phyloP scores from a whole-genome alignment of 2,329 filamentous ascomycete genomes.

The Elsinoe ampelina region DNA sequence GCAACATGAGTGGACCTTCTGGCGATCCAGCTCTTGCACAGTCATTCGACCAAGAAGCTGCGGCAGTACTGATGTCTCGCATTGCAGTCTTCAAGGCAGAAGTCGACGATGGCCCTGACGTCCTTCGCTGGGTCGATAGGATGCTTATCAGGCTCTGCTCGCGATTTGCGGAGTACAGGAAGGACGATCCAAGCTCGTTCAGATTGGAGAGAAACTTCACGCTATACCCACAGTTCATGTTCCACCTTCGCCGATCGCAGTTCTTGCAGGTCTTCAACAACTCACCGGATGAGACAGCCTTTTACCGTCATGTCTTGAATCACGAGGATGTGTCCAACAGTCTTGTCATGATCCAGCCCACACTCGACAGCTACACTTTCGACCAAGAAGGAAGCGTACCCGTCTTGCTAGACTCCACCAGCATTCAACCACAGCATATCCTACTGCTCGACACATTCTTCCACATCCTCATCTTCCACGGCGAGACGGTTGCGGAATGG shows the following conservation, averaged over 20 bases:
- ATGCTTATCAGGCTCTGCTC: conserved; percentile 98
- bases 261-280: conserved; percentile 99
- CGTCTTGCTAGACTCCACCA: conserved; percentile 91
- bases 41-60: conserved; percentile 96
- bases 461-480: conserved; percentile 98
- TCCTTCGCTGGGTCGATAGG: conserved; percentile 92
- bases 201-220: conserved; percentile 98
- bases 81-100: conserved; percentile 99
- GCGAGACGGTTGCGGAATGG: conserved; percentile 96
- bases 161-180: conserved; percentile 93
- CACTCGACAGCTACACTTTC: conserved; percentile 92
- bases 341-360: conserved; percentile 97
- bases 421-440: conserved; percentile 88
- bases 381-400: conserved; percentile 88
- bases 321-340: conserved; percentile 97
- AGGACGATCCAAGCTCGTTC: conserved; percentile 97
- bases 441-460: conserved; percentile 97
- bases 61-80: conserved; percentile 95
- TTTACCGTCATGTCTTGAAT: conserved; percentile 93
- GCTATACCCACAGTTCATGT: conserved; percentile 98
- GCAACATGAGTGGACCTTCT: conserved; percentile 83
- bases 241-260: conserved; percentile 91
- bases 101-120: conserved; percentile 96
- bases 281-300: conserved; percentile 97
- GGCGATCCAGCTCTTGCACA: conserved; percentile 92